Evolutionary conservation across 306 rosid species (phyloP), one percentile per base, ranked within the genome.

Genomic region (Ormosia emarginata): DNA sequence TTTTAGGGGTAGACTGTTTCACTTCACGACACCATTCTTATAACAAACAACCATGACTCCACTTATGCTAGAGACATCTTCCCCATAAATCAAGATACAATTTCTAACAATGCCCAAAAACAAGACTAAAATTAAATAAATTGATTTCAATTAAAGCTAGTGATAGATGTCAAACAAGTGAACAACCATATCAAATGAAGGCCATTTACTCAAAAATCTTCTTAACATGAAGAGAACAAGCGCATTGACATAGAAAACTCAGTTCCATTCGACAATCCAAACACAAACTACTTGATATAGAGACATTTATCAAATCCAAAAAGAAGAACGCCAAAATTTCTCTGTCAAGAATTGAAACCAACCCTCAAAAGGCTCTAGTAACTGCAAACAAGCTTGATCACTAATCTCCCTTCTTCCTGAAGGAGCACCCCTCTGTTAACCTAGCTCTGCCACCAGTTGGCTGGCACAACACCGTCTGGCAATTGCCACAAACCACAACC

Each of bases 341-440:
- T 59, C 41, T 8, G 44, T 37, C 18, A 55, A 52, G 13, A 50
- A 15, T 63, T 15, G 32, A 17, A 78, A 67, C 43, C 82, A 78
- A 53, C 75, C 50, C 67, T 30, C 58, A 80, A 47, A 71, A 79
- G 53, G 50, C 78, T 59, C 63, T 34, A 24, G 36, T 10, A 11
- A 46, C 64, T 58, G 34, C 30, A 7, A 15, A 52, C 14, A 8
- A 43, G 57, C 52, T 41, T 24, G 71, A 59, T n/a, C 24, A 64
- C 61, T 82, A 82, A 75, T 82, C 85, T 44, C 81, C 81, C 86
- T 85, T 47, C 89, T 85, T 71, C 84, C 88, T 74, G 74, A 85
- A 74, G 41, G 85, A 82, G 56, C 85, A 82, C 6, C 85, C 85
- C 52, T 82, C 85, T 0, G 85, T 82, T 46, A 82, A 37, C 43